Percentiles rank a stretch among this genome's conserved stretches.
phyloP scores from a whole-genome alignment of 805 yeast species.

The Zygosaccharomyces pseudorouxii region DNA sequence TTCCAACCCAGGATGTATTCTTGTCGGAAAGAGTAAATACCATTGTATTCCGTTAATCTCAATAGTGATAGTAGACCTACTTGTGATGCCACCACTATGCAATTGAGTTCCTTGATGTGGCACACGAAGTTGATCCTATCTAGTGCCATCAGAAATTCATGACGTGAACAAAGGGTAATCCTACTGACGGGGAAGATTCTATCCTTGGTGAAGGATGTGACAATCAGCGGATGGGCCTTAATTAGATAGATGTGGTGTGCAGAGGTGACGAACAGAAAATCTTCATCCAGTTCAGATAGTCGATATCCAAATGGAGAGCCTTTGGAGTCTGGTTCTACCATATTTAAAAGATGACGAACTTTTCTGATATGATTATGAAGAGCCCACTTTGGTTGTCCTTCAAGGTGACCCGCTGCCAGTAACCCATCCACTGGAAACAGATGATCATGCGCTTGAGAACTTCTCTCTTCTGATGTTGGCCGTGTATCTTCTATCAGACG shows the following conservation, averaged over 20 bases:
- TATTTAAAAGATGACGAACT: conserved; percentile 14
- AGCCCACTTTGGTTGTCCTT: conserved; percentile 17
- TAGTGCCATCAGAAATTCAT: conserved; percentile 3
- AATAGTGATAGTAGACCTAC: conserved; percentile 25
- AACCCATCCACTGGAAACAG: conserved; percentile 1
- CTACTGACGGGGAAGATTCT: conserved; percentile 22
- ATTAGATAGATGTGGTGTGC: conserved; percentile 11
- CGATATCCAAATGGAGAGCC: conserved; percentile 16
- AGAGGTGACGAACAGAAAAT: conserved; percentile 22
- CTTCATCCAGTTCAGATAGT: conserved; percentile 15
- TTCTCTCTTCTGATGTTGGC: not conserved
- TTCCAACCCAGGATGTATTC: conserved; percentile 30
- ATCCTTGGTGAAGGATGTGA: conserved; percentile 22
- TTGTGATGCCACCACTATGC: conserved; percentile 28
- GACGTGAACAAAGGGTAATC: conserved; percentile 11
- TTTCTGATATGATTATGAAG: conserved; percentile 20
- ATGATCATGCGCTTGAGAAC: not conserved
- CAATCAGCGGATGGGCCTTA: conserved; percentile 22
- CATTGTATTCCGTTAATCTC: conserved; percentile 27
- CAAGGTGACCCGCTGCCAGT: conserved; percentile 4
- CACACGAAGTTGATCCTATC: conserved; percentile 22
- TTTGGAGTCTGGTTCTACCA: conserved; percentile 6
- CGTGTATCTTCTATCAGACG: not conserved
- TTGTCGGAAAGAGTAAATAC: conserved; percentile 29
- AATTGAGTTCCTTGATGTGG: conserved; percentile 25